A percentile compares a stretch with the other conserved stretches of the same genome.
These are phyloP conservation scores for Pythium apleroticum DNA, from an alignment of 352 stramenopile species.

Conservation along the genomic window DNA sequence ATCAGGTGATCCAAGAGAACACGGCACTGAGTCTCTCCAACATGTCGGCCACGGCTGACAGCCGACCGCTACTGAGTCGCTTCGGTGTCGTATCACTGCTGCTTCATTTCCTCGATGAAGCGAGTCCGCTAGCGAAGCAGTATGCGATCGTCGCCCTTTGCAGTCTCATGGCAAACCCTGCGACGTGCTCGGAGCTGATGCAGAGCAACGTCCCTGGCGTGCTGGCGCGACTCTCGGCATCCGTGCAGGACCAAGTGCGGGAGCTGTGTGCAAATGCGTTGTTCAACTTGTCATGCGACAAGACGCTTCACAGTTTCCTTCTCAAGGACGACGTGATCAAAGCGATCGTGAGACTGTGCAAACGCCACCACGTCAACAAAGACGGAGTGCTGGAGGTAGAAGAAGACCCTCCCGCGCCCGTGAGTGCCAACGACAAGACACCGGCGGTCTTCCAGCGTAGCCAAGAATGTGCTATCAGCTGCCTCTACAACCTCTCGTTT, in stretches of 20 bases:
- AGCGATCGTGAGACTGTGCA: conserved; percentile 66
- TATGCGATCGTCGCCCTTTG: conserved; percentile 72
- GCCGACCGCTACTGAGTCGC: conserved; percentile 51
- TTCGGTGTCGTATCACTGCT: conserved; percentile 72
- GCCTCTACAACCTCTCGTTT: conserved; percentile 82
- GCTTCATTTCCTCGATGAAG: conserved; percentile 63
- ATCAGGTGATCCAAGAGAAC: conserved; percentile 63
- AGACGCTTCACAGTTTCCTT: conserved; percentile 58
- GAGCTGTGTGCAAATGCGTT: conserved; percentile 75
- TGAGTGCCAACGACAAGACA: conserved; percentile 41
- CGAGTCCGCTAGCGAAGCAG: conserved; percentile 53
- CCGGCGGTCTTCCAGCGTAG: conserved; percentile 47
- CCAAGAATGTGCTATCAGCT: conserved; percentile 73
- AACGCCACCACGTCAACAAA: conserved; percentile 42
- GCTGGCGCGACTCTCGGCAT: conserved; percentile 43
- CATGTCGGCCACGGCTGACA: conserved; percentile 61
- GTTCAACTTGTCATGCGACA: conserved; percentile 81
- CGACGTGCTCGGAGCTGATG: conserved; percentile 62
- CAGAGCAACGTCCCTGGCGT: conserved; percentile 65
- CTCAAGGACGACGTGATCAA: conserved; percentile 75
- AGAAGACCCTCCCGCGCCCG: conserved; percentile 34
- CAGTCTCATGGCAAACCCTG: conserved; percentile 56
- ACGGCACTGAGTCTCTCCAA: conserved; percentile 74
- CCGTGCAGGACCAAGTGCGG: conserved; percentile 51
- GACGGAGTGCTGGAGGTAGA: conserved; percentile 54